Evolutionary conservation across 345 rosid genomes (phyloP).

Genomic region (Psidium friedrichsthalianum): DNA sequence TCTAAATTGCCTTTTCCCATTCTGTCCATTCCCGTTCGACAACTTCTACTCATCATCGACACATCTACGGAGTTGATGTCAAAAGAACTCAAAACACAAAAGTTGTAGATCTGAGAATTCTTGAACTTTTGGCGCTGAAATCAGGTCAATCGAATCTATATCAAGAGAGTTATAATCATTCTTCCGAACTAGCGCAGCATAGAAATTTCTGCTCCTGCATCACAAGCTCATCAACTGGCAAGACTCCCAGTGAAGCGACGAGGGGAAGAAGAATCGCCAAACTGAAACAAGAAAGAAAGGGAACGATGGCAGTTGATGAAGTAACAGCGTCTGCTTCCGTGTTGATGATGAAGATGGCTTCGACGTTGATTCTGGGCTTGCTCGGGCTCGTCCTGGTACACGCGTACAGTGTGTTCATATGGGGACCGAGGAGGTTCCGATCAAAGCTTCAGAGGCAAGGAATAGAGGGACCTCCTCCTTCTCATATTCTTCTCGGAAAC

Average conservation of each 20-base stretch:
- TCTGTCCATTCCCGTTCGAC: too few relatives aligned
- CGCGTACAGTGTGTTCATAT: conserved; percentile 1
- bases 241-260: not conserved
- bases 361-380: not conserved
- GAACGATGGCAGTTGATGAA: not conserved
- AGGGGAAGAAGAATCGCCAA: not conserved
- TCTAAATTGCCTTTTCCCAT: too few relatives aligned
- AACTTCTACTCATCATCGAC: too few relatives aligned
- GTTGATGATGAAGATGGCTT: not conserved
- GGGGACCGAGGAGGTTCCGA: conserved; percentile 15
- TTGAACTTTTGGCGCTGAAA: too few relatives aligned
- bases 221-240: not conserved
- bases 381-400: not conserved
- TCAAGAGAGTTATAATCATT: too few relatives aligned
- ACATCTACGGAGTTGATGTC: too few relatives aligned
- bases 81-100: too few relatives aligned
- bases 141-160: too few relatives aligned
- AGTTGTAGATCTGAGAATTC: too few relatives aligned
- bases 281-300: not conserved
- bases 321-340: not conserved
- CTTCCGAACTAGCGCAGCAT: too few relatives aligned
- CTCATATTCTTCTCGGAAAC: conserved; percentile 27
- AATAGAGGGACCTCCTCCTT: conserved; percentile 28
- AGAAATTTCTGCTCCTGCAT: too few relatives aligned
- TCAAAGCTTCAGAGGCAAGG: conserved; percentile 30